Conservation (phyloP, 2,329 filamentous ascomycete genomes). For the Xylaria digitata region DNA sequence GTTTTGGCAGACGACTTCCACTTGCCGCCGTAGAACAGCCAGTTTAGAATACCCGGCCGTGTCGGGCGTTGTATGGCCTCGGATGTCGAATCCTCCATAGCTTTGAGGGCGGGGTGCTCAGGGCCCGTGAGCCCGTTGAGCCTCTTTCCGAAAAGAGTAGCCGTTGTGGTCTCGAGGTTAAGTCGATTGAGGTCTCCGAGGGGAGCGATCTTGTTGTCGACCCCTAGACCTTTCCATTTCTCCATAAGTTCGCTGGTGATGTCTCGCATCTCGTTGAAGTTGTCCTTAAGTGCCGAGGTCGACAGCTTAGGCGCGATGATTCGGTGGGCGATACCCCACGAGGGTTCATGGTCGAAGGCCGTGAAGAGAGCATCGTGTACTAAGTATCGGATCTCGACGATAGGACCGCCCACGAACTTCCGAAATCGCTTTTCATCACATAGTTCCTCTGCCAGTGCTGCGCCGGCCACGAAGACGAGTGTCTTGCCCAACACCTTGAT, state of each 20-base stretch:
- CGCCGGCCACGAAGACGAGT: slow-evolving; percentile 57
- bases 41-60: slow-evolving; percentile 63
- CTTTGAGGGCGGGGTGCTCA: slow-evolving; percentile 61
- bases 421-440: slow-evolving; percentile 66
- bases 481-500: slow-evolving; percentile 55
- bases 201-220: slow-evolving; percentile 56
- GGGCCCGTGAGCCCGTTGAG: slow-evolving; percentile 59
- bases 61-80: slow-evolving; percentile 67
- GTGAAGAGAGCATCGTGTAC: slow-evolving; percentile 66
- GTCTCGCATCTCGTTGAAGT: slow-evolving; percentile 61
- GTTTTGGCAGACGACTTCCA: slow-evolving; percentile 64
- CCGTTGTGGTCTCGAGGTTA: slow-evolving; percentile 63
- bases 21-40: slow-evolving; percentile 63
- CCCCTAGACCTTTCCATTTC: slow-evolving; percentile 59
- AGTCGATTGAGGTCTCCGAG: slow-evolving; percentile 64
- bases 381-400: slow-evolving; percentile 63
- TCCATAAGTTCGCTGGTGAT: slow-evolving; percentile 61
- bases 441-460: slow-evolving; percentile 56
- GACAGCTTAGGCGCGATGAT: slow-evolving; percentile 62
- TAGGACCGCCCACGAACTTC: slow-evolving; percentile 64
- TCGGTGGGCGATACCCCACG: slow-evolving; percentile 63
- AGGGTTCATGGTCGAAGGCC: slow-evolving; percentile 60
- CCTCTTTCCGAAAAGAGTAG: slow-evolving; percentile 63
- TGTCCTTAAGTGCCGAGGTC: slow-evolving; percentile 48
- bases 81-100: slow-evolving; percentile 65